Conservation (phyloP, 768 basidiomycete genomes). For the Leccinum arenicola region DNA sequence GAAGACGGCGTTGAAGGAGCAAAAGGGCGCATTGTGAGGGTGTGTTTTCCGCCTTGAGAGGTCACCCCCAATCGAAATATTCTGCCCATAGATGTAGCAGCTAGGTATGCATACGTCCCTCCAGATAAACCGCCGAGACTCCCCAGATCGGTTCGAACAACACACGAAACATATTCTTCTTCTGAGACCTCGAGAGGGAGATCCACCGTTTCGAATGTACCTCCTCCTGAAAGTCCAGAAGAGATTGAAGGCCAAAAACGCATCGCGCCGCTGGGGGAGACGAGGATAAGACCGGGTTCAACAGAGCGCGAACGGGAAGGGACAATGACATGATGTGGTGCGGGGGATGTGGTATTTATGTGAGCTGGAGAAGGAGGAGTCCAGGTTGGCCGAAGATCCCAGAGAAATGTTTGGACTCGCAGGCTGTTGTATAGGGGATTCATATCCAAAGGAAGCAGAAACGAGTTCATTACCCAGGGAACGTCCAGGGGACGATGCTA, state of each 20-base stretch:
- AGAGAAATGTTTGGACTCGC: constrained; percentile 26
- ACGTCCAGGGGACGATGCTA: constrained; percentile 8
- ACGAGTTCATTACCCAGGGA: constrained; percentile 16
- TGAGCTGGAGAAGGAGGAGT: constrained; percentile 40
- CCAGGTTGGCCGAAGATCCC: constrained; percentile 12
- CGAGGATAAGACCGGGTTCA: constrained; percentile 85
- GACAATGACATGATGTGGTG: constrained; percentile 52
- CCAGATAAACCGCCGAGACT: constrained; percentile 5
- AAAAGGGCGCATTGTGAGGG: constrained; percentile 57
- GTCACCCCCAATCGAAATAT: constrained; percentile 64
- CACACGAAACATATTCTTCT: constrained; percentile 61
- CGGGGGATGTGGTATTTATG: constrained; percentile 50
- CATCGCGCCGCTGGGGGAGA: constrained; percentile 66
- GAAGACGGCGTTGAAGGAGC: constrained; percentile 45
- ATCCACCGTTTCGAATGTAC: constrained; percentile 51
- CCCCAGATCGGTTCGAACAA: constrained; percentile 65
- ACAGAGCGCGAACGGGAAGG: constrained; percentile 49
- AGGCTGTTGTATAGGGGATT: constrained; percentile 18
- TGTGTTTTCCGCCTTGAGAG: constrained; percentile 66
- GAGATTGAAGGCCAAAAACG: constrained; percentile 89
- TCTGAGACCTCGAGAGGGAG: constrained; percentile 42
- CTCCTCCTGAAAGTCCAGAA: constrained; percentile 78
- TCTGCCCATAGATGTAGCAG: constrained; percentile 64
- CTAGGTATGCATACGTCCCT: constrained; percentile 42
- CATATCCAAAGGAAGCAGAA: constrained; percentile 12